These are phyloP conservation scores for Curvularia verruculosa DNA, from an alignment of 2,329 filamentous ascomycete species.

Conservation along the genomic window DNA sequence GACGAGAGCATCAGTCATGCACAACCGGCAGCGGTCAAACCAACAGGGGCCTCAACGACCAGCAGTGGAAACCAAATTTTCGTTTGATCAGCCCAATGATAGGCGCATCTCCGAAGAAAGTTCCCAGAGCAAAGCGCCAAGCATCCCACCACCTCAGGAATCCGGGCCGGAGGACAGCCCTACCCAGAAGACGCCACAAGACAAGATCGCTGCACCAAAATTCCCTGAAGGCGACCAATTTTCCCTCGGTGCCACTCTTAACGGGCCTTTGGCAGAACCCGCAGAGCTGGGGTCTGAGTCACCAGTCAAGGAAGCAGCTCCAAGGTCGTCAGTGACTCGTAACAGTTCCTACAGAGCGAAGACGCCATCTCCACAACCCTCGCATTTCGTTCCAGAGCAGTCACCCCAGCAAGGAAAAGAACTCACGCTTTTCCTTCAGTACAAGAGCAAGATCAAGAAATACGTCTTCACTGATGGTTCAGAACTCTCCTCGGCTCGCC, in stretches of 20 bases:
- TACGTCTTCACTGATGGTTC: slow-evolving; percentile 86
- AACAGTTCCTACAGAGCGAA: slow-evolving; percentile 43
- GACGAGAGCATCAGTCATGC: slow-evolving; percentile 61
- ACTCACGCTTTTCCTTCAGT: slow-evolving; percentile 91
- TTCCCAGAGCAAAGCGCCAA: slow-evolving; percentile 47
- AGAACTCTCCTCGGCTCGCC: slow-evolving; percentile 81
- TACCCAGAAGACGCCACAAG: slow-evolving; percentile 65
- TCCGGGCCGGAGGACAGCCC: slow-evolving; percentile 41
- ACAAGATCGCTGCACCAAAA: slow-evolving; percentile 61
- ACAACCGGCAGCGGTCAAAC: slow-evolving; percentile 59
- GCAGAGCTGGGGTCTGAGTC: slow-evolving; percentile 34
- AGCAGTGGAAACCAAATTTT: slow-evolving; percentile 58
- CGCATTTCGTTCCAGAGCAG: slow-evolving; percentile 55
- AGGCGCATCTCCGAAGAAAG: slow-evolving; percentile 69
- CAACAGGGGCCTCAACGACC: slow-evolving; percentile 39
- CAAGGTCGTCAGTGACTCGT: slow-evolving; percentile 32
- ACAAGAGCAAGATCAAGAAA: slow-evolving; percentile 97
- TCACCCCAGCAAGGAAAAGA: slow-evolving; percentile 83
- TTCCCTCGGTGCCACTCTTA: slow-evolving; percentile 43
- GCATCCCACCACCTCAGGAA: slow-evolving; percentile 44
- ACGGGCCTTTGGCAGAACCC: slow-evolving; percentile 45
- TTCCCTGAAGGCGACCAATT: slow-evolving; percentile 42
- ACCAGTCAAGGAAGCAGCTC: slow-evolving; percentile 30
- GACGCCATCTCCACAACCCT: slow-evolving; percentile 50
- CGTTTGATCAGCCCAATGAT: slow-evolving; percentile 61